A percentile compares a stretch with the other conserved stretches of the same genome.
Conservation (phyloP, 208 protist species). For the Trypanosoma boissoni region DNA sequence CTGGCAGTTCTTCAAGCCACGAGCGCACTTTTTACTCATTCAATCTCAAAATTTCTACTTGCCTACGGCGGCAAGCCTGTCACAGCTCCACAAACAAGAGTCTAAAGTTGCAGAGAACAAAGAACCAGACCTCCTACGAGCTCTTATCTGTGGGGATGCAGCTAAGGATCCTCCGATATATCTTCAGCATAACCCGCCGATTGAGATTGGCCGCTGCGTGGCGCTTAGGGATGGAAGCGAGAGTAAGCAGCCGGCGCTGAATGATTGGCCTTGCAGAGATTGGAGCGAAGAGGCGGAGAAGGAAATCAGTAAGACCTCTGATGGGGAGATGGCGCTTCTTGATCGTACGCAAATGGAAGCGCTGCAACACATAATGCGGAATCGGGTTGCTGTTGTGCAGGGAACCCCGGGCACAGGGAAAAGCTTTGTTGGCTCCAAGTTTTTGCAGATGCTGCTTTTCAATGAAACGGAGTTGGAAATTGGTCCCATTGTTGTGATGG, state of each 20-base stretch:
- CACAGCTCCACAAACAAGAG: neutral
- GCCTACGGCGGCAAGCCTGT: constrained; percentile 4
- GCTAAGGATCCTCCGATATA: neutral
- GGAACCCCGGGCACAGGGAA: constrained; percentile 45
- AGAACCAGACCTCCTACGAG: constrained; percentile 1
- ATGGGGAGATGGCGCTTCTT: constrained; percentile 5
- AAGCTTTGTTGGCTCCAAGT: constrained; percentile 34
- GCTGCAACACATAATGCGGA: constrained; percentile 21
- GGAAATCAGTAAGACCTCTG: too few relatives aligned
- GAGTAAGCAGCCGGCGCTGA: too few relatives aligned
- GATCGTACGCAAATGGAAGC: constrained; percentile 20
- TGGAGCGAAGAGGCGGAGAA: too few relatives aligned
- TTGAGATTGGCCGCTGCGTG: neutral
- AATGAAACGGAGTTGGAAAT: constrained; percentile 1
- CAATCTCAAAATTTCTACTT: constrained; percentile 5
- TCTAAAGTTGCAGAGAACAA: neutral
- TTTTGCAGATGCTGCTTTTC: constrained; percentile 27
- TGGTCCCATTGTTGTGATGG: constrained; percentile 25
- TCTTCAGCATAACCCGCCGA: neutral
- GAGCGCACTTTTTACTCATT: neutral
- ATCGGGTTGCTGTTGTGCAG: constrained; percentile 27
- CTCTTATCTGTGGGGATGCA: neutral
- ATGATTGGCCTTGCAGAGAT: too few relatives aligned
- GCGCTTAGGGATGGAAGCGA: neutral
- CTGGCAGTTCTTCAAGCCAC: neutral